Conservation (phyloP, 768 basidiomycete genomes). For the Rhizopogon sp. region DNA sequence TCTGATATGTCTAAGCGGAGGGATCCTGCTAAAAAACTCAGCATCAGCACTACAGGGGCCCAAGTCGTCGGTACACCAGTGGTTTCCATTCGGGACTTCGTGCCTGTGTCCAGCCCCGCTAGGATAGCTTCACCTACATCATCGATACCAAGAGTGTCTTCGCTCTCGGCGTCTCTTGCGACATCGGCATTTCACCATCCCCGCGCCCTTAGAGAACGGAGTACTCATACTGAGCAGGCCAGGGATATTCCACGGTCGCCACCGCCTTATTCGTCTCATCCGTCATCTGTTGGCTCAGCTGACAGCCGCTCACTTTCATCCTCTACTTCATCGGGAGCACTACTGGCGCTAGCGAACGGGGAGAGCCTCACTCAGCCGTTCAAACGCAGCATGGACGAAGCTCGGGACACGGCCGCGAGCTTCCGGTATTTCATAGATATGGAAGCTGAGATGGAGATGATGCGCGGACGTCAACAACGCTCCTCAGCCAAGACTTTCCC, state of each 20-base stretch:
- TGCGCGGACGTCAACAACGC: conserved; percentile 18
- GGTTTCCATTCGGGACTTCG: conserved; percentile 49
- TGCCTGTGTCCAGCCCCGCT: conserved; percentile 39
- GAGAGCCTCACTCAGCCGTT: conserved; percentile 31
- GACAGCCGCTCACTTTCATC: conserved; percentile 15
- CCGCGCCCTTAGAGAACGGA: conserved; percentile 23
- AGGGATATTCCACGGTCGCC: conserved; percentile 22
- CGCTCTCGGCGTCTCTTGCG: conserved; percentile 67
- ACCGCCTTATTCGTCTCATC: conserved; percentile 32
- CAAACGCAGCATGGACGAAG: conserved; percentile 43
- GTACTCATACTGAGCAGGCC: conserved; percentile 9
- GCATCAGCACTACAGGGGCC: conserved; percentile 14
- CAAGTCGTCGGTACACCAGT: conserved; percentile 26
- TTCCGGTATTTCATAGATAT: conserved; percentile 42
- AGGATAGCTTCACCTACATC: conserved; percentile 34
- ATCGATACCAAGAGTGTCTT: conserved; percentile 43
- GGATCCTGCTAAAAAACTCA: conserved; percentile 18
- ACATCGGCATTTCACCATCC: conserved; percentile 55
- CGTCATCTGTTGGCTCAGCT: conserved; percentile 24
- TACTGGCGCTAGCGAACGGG: conserved; percentile 19
- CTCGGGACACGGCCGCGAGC: conserved; percentile 41
- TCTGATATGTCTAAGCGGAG: conserved; percentile 10
- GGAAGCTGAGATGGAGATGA: conserved; percentile 32
- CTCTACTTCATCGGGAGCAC: conserved; percentile 8
- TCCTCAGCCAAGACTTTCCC: conserved; percentile 1